Evolutionary conservation across 2,329 filamentous ascomycete genomes (phyloP).

Genomic region (Lomentospora prolificans): DNA sequence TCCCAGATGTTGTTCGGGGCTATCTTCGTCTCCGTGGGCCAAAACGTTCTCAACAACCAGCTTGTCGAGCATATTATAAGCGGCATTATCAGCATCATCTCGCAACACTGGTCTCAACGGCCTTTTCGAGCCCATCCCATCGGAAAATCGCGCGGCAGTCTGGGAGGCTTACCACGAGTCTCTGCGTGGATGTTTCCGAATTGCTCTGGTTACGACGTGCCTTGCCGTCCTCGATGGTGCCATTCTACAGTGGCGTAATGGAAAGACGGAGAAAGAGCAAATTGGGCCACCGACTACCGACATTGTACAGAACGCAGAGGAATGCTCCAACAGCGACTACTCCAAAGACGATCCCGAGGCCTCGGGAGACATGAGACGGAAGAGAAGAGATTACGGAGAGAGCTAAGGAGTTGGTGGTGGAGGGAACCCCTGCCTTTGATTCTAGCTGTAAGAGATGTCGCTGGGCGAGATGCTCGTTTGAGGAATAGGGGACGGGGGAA

Average conservation of each 20-base stretch:
- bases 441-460: no score
- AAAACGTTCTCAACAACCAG: conserved; percentile 33
- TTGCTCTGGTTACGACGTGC: conserved; percentile 43
- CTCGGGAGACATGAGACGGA: no score
- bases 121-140: conserved; percentile 41
- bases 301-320: no score
- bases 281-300: no score
- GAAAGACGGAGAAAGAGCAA: no score
- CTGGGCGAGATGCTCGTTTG: no score
- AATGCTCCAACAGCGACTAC: no score
- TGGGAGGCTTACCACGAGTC: conserved; percentile 51
- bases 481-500: no score
- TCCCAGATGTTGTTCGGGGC: conserved; percentile 34
- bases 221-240: conserved; percentile 44
- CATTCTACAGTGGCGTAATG: conserved; percentile 49
- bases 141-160: conserved; percentile 40
- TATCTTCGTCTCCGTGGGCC: conserved; percentile 33
- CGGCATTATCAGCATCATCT: conserved; percentile 29
- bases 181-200: conserved; percentile 48
- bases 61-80: conserved; percentile 25
- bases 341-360: no score
- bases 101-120: conserved; percentile 43
- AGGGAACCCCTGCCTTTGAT: no score
- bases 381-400: no score
- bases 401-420: no score